Conservation (phyloP, 768 basidiomycete species). For the Boletus sensibilis region DNA sequence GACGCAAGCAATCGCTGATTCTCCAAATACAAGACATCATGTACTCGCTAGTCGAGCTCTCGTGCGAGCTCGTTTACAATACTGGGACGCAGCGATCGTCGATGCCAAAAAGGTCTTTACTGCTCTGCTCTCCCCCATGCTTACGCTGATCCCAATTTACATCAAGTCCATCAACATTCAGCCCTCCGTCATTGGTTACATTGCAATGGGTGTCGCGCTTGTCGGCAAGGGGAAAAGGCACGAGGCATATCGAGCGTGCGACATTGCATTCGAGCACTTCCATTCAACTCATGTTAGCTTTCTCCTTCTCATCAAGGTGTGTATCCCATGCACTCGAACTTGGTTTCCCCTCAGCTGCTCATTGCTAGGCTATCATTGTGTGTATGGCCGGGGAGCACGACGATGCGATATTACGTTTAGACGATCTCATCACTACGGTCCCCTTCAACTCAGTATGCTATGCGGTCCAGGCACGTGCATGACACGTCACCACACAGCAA, state of each 20-base stretch:
- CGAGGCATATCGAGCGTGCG: not conserved
- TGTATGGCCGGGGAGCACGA: conserved; percentile 5
- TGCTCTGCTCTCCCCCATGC: not conserved
- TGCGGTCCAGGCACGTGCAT: not conserved
- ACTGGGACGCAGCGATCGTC: not conserved
- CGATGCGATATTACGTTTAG: conserved; percentile 2
- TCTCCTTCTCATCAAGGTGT: no score
- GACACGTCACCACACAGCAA: rapidly evolving
- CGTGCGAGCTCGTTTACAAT: not conserved
- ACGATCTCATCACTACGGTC: not conserved
- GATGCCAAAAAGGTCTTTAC: not conserved
- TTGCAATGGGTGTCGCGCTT: not conserved
- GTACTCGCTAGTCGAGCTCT: conserved; percentile 1
- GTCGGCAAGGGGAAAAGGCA: not conserved
- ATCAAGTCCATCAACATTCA: not conserved
- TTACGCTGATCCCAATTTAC: not conserved
- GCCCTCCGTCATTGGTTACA: not conserved
- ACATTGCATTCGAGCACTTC: no score
- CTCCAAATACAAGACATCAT: not conserved
- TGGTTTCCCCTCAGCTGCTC: not conserved
- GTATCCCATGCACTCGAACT: not conserved
- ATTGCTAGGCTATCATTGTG: conserved; percentile 1
- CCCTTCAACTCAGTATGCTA: not conserved
- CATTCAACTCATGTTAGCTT: no score
- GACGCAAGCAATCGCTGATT: not conserved